A percentile compares a stretch with the other conserved stretches of the same genome.
phyloP scores from a whole-genome alignment of 169 alveolate genomes.

The Hammondia hammondi region DNA sequence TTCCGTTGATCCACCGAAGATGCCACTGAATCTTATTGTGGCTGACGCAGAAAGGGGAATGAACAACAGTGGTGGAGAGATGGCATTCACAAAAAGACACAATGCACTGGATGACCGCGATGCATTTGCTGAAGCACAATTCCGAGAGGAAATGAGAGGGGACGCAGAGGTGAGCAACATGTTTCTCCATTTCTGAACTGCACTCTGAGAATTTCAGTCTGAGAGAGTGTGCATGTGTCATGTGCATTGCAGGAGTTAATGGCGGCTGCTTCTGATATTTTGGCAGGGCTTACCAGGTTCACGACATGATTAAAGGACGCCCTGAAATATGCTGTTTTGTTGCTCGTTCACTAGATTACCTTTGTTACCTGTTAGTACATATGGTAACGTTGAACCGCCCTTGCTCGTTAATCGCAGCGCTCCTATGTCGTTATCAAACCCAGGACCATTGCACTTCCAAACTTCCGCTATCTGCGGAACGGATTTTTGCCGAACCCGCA shows the following conservation, averaged over 20 bases:
- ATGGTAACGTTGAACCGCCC: too few relatives aligned
- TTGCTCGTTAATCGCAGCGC: too few relatives aligned
- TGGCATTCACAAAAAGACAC: background rate
- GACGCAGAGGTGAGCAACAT: background rate
- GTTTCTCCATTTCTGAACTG: background rate
- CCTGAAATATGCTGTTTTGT: background rate
- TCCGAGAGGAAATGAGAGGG: constrained; percentile 2
- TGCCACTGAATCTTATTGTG: background rate
- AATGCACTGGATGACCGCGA: background rate
- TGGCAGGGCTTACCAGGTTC: constrained; percentile 3
- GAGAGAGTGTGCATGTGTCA: background rate
- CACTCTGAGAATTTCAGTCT: background rate
- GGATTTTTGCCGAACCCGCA: too few relatives aligned
- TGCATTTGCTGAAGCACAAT: background rate
- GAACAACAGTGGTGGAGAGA: background rate
- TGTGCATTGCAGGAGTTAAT: constrained; percentile 23
- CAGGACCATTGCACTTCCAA: too few relatives aligned
- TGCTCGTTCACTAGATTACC: background rate
- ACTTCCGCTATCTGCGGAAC: too few relatives aligned
- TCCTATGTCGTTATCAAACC: too few relatives aligned
- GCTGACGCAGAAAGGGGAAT: background rate
- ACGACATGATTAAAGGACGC: background rate
- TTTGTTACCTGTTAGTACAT: too few relatives aligned
- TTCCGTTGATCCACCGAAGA: constrained; percentile 25
- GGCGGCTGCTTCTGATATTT: constrained; percentile 25